phyloP scores from a whole-genome alignment of 2,329 filamentous ascomycete genomes.

The Colletotrichum tamarilloi region DNA sequence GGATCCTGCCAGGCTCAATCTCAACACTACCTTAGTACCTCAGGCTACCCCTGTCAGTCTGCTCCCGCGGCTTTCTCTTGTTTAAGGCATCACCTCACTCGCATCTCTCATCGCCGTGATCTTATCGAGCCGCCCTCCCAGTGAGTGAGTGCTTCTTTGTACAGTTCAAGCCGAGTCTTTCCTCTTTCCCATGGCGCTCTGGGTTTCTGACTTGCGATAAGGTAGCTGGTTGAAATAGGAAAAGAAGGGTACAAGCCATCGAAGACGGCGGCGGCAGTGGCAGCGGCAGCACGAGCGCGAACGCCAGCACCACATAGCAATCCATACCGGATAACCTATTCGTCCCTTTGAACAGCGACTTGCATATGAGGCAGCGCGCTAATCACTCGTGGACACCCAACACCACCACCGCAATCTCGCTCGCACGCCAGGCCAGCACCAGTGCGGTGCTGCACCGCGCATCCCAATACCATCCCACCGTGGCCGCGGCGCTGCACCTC shows the following conservation, averaged over 20 bases:
- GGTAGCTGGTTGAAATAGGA: not conserved
- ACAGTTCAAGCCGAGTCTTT: not conserved
- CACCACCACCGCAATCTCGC: not conserved
- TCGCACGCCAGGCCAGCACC: not conserved
- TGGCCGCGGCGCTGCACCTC: not conserved
- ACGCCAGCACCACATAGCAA: not conserved
- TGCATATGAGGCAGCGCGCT: not conserved
- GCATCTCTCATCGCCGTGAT: not conserved
- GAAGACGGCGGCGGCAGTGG: not conserved
- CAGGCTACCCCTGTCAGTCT: not conserved
- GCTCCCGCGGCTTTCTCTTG: not conserved
- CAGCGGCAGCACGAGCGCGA: slow-evolving; percentile 23
- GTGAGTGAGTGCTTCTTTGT: slow-evolving; percentile 3
- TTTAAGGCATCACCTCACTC: not conserved
- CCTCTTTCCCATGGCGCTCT: not conserved
- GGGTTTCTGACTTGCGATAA: not conserved
- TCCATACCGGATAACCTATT: not conserved
- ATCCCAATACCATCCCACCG: not conserved
- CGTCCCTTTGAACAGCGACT: not conserved
- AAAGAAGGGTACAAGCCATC: not conserved
- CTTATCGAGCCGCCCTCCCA: not conserved
- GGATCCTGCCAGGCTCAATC: not conserved
- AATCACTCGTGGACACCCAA: not conserved
- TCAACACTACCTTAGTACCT: not conserved
- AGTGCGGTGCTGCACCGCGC: not conserved